Conservation (phyloP, 2,329 filamentous ascomycete genomes). For the Fusarium kyushuense region DNA sequence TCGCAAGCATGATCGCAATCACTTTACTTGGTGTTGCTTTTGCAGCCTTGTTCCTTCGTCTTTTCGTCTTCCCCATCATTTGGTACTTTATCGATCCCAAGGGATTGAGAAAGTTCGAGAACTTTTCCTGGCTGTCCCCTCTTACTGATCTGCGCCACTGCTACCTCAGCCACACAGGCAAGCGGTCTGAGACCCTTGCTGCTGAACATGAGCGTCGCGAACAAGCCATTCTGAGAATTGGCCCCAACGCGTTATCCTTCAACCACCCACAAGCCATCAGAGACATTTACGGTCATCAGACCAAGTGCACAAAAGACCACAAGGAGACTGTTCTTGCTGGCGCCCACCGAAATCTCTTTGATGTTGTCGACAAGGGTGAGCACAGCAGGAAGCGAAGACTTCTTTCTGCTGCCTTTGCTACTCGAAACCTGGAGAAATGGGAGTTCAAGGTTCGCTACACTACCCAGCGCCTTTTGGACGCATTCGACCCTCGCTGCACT, state of each 20-base stretch:
- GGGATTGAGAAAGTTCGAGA: constrained; percentile 42
- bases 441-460: constrained; percentile 69
- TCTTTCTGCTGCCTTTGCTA: constrained; percentile 63
- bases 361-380: constrained; percentile 64
- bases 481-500: constrained; percentile 59
- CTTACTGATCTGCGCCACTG: constrained; percentile 40
- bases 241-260: constrained; percentile 47
- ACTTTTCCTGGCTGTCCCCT: constrained; percentile 37
- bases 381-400: constrained; percentile 64
- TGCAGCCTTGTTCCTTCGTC: constrained; percentile 15
- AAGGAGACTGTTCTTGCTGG: constrained; percentile 60
- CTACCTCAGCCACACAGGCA: constrained; percentile 43
- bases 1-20: constrained; percentile 8
- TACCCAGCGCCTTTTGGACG: constrained; percentile 57
- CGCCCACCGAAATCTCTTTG: constrained; percentile 63
- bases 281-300: constrained; percentile 59
- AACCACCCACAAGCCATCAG: constrained; percentile 39
- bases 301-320: constrained; percentile 62
- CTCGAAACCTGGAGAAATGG: constrained; percentile 66
- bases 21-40: constrained; percentile 10
- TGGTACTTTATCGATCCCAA: constrained; percentile 53
- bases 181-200: constrained; percentile 60
- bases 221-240: constrained; percentile 48
- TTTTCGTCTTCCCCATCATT: constrained; percentile 35
- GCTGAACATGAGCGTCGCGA: constrained; percentile 58